phyloP scores from a whole-genome alignment of 768 basidiomycete species.

The Bullera alba region DNA sequence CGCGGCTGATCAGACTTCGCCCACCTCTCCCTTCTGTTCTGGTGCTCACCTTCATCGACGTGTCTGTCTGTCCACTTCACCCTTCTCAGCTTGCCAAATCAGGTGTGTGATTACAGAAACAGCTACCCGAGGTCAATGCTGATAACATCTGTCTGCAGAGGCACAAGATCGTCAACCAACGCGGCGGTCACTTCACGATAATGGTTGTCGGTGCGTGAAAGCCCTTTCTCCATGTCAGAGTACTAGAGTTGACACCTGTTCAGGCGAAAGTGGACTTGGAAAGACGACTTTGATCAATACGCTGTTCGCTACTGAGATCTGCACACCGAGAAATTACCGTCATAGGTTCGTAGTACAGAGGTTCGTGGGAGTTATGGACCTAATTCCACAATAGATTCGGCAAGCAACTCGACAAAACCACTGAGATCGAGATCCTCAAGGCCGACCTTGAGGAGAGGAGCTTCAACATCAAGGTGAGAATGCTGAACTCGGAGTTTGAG shows the following conservation, averaged over 20 bases:
- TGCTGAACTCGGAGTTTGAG: slow-evolving; percentile 1
- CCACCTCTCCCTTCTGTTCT: no score
- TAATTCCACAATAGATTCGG: slow-evolving; percentile 39
- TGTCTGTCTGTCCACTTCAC: not conserved
- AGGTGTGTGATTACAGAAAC: slow-evolving; percentile 69
- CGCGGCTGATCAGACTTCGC: no score
- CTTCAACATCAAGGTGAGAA: slow-evolving; percentile 76
- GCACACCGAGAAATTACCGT: slow-evolving; percentile 79
- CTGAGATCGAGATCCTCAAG: slow-evolving; percentile 98
- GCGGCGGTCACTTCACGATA: slow-evolving; percentile 93
- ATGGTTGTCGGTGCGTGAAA: slow-evolving; percentile 86
- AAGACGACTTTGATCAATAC: slow-evolving; percentile 99
- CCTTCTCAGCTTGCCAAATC: slow-evolving; percentile 78
- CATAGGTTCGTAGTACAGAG: slow-evolving; percentile 22
- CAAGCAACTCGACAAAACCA: slow-evolving; percentile 97
- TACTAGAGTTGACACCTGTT: not conserved
- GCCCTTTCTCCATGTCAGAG: not conserved
- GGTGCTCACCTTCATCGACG: no score
- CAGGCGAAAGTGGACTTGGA: slow-evolving; percentile 93
- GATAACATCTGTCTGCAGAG: slow-evolving; percentile 53
- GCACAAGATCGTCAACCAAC: slow-evolving; percentile 98
- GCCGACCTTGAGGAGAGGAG: slow-evolving; percentile 98
- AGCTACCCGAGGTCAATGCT: no score
- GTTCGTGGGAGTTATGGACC: slow-evolving; percentile 48
- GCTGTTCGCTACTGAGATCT: slow-evolving; percentile 95